Base-by-base conservation (phyloP, 345 rosid species). In the Linum tenue region DNA sequence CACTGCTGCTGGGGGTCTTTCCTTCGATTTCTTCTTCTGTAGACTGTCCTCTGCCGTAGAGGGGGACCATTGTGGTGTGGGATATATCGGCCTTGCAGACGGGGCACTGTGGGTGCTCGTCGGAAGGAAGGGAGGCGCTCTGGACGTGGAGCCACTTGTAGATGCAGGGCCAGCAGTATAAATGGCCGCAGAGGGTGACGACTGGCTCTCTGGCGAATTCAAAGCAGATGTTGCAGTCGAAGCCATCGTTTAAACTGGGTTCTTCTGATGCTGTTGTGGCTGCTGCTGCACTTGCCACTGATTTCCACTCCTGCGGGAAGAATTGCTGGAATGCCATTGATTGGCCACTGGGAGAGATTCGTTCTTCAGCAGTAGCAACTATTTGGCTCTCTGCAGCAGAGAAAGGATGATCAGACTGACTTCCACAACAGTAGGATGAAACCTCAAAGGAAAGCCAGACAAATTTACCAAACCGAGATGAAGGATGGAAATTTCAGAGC, bases 131-230 rank as follows among this genome's bases (percentile, higher is more conserved):
- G 31, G 92, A 83, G 41, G 80, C 72, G 43, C 84, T 84, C 71
- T 85, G 94, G 64, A 85, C 79, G 35, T 81, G 86, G 37, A 87
- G 86, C 98, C 98, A 92, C 74, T 86, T 84, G 77, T 90, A 85
- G 70, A 94, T 88, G 81, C 97, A 94, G 17, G 96, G 90, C 99
- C 99, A 94, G 80, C 99, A 94, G 77, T 88, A 94, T 56, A 94
- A 84, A 78, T 94, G 99, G 40, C 99, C 99, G 39, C 97, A 94
- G 63, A 81, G 86, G 37, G 97, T 90, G 61, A 94, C 97, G 66
- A 94, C 94, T 0, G 99, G 99, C 44, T 94, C 99, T 0, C 56
- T 78, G 3, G 90, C 97, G 59, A 63, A 81, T 48, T 94, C 97
- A 14, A 94, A 73, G 62, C 99, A 94, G 76, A 94, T 90, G 62